Percentiles rank a stretch among this genome's conserved stretches.
Conservation (phyloP, 257 asterid species). For the Henckelia pumila region DNA sequence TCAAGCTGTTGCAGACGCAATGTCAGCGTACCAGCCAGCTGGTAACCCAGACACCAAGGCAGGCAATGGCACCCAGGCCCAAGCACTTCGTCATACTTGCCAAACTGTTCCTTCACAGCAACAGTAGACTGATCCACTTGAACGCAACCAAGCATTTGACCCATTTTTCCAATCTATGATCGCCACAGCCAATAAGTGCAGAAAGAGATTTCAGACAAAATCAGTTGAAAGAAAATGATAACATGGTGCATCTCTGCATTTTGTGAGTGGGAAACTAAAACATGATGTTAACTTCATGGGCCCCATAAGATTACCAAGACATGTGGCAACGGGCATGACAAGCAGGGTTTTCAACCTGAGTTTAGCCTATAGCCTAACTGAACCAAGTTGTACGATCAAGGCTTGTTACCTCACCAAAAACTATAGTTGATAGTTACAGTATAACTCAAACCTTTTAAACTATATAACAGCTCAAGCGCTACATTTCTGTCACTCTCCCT, state of each 20-base stretch:
- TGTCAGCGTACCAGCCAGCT: constrained; percentile 16
- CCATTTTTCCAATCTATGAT: constrained; percentile 15
- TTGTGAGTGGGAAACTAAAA: not conserved
- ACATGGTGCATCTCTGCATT: not conserved
- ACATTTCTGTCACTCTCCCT: no score
- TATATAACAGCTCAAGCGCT: no score
- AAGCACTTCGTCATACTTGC: constrained; percentile 19
- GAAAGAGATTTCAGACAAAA: not conserved
- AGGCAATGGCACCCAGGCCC: constrained; percentile 25
- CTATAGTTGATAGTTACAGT: no score
- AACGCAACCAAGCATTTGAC: constrained; percentile 14
- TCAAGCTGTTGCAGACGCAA: constrained; percentile 23
- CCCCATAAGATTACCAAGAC: not conserved
- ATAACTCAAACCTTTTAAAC: no score
- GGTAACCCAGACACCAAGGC: constrained; percentile 25
- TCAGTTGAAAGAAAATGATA: not conserved
- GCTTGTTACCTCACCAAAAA: no score
- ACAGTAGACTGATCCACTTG: constrained; percentile 25
- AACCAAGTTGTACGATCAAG: no score
- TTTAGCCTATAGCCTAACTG: no score
- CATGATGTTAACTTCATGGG: not conserved
- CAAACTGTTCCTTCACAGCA: constrained; percentile 20
- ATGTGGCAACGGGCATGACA: not conserved
- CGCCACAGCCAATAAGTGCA: not conserved
- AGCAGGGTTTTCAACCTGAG: not conserved